Evolutionary conservation across 768 basidiomycete species (phyloP), one percentile per base, ranked within the genome.

Genomic region (Lactarius trivialis): DNA sequence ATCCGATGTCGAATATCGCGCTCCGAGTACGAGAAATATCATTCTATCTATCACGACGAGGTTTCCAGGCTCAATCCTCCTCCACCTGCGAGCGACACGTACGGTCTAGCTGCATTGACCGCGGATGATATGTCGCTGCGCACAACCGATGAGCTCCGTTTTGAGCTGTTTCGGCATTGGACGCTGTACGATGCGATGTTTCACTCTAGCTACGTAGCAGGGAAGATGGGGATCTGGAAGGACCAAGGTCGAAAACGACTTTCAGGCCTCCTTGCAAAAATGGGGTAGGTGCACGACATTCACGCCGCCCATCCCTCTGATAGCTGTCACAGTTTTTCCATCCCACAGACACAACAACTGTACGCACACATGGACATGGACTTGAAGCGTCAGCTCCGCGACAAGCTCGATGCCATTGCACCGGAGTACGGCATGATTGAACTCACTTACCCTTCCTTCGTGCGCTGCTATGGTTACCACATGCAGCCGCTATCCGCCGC

Each of bases 161-260:
- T 99, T 73, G 94, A 88, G 76, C 81, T 98, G 58, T 94, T 95
- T 71, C 82, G 96, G 60, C 97, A 98, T 76, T 99, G 97, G 97
- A 98, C 89, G 33, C 75, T 99, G 51, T 98, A 98, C 71, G 97
- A 99, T 70, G 86, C 95, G 12, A 98, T 99, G 97, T 87, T 88
- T 69, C 96, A 99, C 73, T 97, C 94, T 3, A 91, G 90, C 60
- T 99, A 98, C 69, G 88, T 99, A 19, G 95, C 94, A 7, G 88
- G 91, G 55, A 93, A 93, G 73, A 81, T 99, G 62, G 94, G 93
- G 3, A 91, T 96, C 59, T 98, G 97, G 97, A 93, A 90, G 70
- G 96, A 98, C 72, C 82, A 85, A 58, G 97, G 97, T 24, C 81
- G 90, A 64, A 95, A 93, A 72, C 82, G 86, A 66, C 75, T 99